Evolutionary conservation across 1,139 yeast genomes (phyloP).

Genomic region (Blastobotrys petasosporus): DNA sequence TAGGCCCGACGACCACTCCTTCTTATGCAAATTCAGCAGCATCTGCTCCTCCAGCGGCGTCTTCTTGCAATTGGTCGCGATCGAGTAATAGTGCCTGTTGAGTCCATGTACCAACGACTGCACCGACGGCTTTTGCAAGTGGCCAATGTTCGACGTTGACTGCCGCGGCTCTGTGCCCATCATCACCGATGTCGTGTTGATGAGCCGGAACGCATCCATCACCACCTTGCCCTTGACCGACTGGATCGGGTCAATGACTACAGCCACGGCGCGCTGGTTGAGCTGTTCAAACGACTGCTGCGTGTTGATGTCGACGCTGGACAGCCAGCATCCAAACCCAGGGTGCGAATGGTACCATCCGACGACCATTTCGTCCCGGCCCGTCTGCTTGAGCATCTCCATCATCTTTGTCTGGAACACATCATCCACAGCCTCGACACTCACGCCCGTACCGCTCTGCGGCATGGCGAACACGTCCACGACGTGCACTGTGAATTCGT

Average conservation of each 20-base stretch:
- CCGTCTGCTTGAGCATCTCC: constrained; percentile 99
- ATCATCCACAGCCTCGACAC: constrained; percentile 98
- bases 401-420: constrained; percentile 98
- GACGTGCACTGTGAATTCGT: constrained; percentile 94
- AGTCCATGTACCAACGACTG: constrained; percentile 96
- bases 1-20: constrained; percentile 93
- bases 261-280: constrained; percentile 93
- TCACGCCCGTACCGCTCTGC: constrained; percentile 90
- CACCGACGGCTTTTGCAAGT: constrained; percentile 93
- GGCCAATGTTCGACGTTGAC: constrained; percentile 92
- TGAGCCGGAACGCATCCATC: constrained; percentile 94
- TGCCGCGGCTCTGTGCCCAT: constrained; percentile 98
- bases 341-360: constrained; percentile 99
- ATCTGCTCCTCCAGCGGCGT: constrained; percentile 89
- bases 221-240: constrained; percentile 98
- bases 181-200: constrained; percentile 83
- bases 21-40: constrained; percentile 90
- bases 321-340: constrained; percentile 99
- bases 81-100: constrained; percentile 93
- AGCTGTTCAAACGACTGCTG: constrained; percentile 97
- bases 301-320: constrained; percentile 94
- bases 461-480: constrained; percentile 99
- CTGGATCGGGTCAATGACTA: constrained; percentile 95
- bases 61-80: constrained; percentile 91
- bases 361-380: constrained; percentile 96